Conservation (phyloP, 2,329 filamentous ascomycete genomes). For the Neopestalotiopsis clavispora region DNA sequence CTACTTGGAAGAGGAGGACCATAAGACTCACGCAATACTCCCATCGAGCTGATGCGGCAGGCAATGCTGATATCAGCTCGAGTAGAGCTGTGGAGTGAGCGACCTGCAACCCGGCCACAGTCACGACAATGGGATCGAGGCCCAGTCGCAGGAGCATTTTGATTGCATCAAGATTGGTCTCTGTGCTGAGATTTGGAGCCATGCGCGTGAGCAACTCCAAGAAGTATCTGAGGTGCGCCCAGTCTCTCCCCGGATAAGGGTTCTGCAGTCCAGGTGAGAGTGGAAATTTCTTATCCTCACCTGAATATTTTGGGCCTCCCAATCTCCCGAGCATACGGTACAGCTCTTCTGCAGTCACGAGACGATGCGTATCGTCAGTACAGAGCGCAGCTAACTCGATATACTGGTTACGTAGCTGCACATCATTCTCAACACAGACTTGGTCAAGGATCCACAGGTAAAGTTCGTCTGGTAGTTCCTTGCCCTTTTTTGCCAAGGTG, state of each 20-base stretch:
- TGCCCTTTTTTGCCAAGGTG: conserved; percentile 51
- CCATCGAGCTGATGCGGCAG: conserved; percentile 40
- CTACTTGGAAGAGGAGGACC: background rate
- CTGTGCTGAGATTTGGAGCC: conserved; percentile 39
- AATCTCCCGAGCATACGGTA: conserved; percentile 61
- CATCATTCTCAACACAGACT: conserved; percentile 59
- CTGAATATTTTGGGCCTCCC: conserved; percentile 58
- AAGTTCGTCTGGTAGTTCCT: conserved; percentile 64
- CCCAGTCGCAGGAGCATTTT: conserved; percentile 59
- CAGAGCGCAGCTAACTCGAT: conserved; percentile 55
- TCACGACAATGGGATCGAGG: conserved; percentile 53
- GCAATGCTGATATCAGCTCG: conserved; percentile 48
- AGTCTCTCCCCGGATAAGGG: conserved; percentile 45
- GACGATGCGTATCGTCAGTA: conserved; percentile 45
- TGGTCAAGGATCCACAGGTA: conserved; percentile 70
- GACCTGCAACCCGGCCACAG: conserved; percentile 26
- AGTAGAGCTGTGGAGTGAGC: conserved; percentile 41
- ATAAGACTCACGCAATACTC: conserved; percentile 46
- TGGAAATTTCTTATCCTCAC: conserved; percentile 30
- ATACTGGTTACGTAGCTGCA: conserved; percentile 65
- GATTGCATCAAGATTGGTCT: conserved; percentile 44
- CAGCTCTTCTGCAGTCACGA: conserved; percentile 51
- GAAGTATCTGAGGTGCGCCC: conserved; percentile 49
- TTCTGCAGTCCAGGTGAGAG: conserved; percentile 31
- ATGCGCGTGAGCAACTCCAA: conserved; percentile 46